Base-by-base conservation (phyloP, 2,329 filamentous ascomycete species). In the Venturia nashicola region DNA sequence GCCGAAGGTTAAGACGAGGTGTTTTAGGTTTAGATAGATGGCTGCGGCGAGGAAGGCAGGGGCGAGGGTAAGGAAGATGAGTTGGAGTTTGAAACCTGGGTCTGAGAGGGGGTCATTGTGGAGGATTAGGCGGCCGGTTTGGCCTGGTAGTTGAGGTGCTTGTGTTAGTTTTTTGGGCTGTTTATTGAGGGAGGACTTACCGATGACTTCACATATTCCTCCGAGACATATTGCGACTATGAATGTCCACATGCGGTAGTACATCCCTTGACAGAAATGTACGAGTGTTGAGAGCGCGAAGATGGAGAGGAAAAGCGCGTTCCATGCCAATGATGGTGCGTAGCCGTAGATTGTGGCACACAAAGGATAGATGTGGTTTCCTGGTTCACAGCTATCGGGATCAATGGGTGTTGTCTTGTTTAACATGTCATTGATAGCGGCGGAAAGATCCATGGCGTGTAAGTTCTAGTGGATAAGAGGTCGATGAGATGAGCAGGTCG, bases 1-100 rank as follows among this genome's bases (percentile, higher is more conserved):
- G 72, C 75, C 77, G 66, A 83, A 75, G 57, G 77, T 72, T 43
- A 82, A 73, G 65, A 80, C 77, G 67, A 83, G 72, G 76, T 86
- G 83, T 72, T 85, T 84, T 65, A 87, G 80, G 4, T 82, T 85
- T 23, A 87, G 80, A 75, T 87, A 87, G 72, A 87, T 81, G 69
- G 78, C 80, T 67, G 84, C 82, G 73, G 83, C 84, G 72, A 86
- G 76, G 65, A 87, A 78, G 40, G 84, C 68, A 36, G 82, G 82
- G n/a, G 76, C 81, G 61, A 84, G 77, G 72, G 84, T 82, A 73
- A 85, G 82, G 73, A 78, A 76, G 73, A 79, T 79, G 71, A 86
- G 84, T 67, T 86, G 82, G 59, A 82, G 79, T 71, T 85, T 74
- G 74, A 86, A 86, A 65, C 79, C 78, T 62, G 74, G 66, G n/a